Conservation (phyloP, 2,329 filamentous ascomycete genomes). For the Xylaria sp. region DNA sequence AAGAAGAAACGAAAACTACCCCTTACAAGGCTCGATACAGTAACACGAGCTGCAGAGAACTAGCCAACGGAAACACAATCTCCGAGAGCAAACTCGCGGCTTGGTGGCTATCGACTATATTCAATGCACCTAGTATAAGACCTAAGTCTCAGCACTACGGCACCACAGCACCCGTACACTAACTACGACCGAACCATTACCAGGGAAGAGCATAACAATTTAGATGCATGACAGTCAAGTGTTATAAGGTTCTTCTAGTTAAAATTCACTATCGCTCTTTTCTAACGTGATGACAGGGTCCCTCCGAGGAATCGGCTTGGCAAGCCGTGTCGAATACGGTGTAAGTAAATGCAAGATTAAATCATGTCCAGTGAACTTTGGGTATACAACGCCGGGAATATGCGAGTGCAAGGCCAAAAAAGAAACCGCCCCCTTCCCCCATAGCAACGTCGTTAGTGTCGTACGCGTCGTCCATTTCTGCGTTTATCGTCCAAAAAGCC, state of each 20-base stretch:
- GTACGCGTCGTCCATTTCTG: slow-evolving; percentile 14
- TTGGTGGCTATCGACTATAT: no score
- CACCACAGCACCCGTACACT: no score
- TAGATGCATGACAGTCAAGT: not conserved
- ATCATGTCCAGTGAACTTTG: slow-evolving; percentile 32
- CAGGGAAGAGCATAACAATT: not conserved
- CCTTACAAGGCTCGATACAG: no score
- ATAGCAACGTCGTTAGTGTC: slow-evolving; percentile 22
- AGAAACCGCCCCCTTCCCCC: not conserved
- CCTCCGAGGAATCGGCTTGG: not conserved
- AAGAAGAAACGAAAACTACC: no score
- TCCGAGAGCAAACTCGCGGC: no score
- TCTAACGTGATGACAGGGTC: slow-evolving; percentile 11
- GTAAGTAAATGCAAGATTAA: slow-evolving; percentile 27
- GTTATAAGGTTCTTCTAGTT: not conserved
- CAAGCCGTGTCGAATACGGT: not conserved
- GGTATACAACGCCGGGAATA: slow-evolving; percentile 41
- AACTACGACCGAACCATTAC: not conserved
- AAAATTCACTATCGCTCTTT: slow-evolving; percentile 4
- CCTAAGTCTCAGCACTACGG: no score
- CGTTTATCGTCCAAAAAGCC: slow-evolving; percentile 36
- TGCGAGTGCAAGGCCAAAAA: slow-evolving; percentile 32
- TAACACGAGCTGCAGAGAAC: no score
- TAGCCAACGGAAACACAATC: no score
- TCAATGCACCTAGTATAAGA: no score